Evolutionary conservation across 1,284 basidiomycete species (phyloP).

Genomic region (Amylostereum areolatum): DNA sequence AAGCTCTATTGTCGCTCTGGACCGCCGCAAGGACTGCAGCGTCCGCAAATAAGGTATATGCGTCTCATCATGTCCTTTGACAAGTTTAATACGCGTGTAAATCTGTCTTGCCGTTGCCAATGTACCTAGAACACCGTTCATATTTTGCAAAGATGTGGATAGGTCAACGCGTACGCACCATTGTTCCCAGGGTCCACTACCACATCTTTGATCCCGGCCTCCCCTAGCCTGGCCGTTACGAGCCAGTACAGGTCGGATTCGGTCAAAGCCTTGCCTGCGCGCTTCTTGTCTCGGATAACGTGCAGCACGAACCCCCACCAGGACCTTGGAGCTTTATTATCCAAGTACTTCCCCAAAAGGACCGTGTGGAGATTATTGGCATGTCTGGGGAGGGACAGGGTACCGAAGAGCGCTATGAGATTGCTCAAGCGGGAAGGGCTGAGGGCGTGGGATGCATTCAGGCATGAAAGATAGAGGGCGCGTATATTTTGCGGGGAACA

Average conservation of each 20-base stretch:
- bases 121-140: slow-evolving; percentile 14
- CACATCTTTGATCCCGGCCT: not conserved
- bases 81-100: slow-evolving; percentile 12
- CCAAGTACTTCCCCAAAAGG: slow-evolving; percentile 6
- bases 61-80: slow-evolving; percentile 10
- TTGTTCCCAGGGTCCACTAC: slow-evolving; percentile 8
- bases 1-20: slow-evolving; percentile 7
- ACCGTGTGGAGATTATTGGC: slow-evolving; percentile 12
- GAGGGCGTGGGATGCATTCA: slow-evolving; percentile 21
- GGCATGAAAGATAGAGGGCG: slow-evolving; percentile 28
- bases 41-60: slow-evolving; percentile 20
- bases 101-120: slow-evolving; percentile 17
- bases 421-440: slow-evolving; percentile 24
- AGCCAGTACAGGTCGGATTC: slow-evolving; percentile 36
- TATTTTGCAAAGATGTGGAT: not conserved
- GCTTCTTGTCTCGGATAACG: slow-evolving; percentile 24
- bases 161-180: not conserved
- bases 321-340: slow-evolving; percentile 15
- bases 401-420: slow-evolving; percentile 38
- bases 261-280: slow-evolving; percentile 16
- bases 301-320: slow-evolving; percentile 30
- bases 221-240: slow-evolving; percentile 23
- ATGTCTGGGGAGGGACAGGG: slow-evolving; percentile 27
- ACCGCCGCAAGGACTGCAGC: slow-evolving; percentile 11
- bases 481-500: slow-evolving; percentile 8